Percentiles rank a stretch among this genome's conserved stretches.
Evolutionary conservation across 164 flowering plant species (phyloP).

Genomic region (Houttuynia cordata): DNA sequence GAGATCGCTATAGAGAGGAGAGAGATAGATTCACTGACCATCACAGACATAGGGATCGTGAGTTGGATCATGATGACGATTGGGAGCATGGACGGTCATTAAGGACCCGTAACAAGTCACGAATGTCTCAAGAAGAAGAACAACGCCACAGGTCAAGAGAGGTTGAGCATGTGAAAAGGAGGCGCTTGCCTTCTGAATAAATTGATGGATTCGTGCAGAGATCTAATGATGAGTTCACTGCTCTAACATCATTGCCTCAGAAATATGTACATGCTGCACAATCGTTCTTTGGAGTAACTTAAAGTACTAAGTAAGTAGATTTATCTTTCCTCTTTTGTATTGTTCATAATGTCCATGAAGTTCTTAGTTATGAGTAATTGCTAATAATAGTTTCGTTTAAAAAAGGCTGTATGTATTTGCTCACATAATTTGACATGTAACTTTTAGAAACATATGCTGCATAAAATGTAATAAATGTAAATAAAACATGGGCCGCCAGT

Average conservation of each 20-base stretch:
- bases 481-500: too few species aligned
- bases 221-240: not conserved
- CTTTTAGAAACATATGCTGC: too few species aligned
- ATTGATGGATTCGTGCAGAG: not conserved
- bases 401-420: too few species aligned
- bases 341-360: not conserved
- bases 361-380: too few species aligned
- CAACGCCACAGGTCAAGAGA: conserved; percentile 65
- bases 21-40: conserved; percentile 55
- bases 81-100: conserved; percentile 74
- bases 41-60: conserved; percentile 54
- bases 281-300: not conserved
- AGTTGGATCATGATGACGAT: conserved; percentile 52
- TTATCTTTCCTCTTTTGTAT: not conserved
- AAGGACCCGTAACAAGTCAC: conserved; percentile 54
- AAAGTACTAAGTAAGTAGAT: not conserved
- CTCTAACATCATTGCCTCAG: not conserved
- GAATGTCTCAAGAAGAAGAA: conserved; percentile 55
- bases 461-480: too few species aligned
- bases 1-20: conserved; percentile 35
- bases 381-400: too few species aligned
- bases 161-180: conserved; percentile 68
- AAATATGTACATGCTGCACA: not conserved
- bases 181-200: conserved; percentile 10
- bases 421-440: too few species aligned